Evolutionary conservation across 2,329 filamentous ascomycete genomes (phyloP).

Genomic region (Neonectria hederae): DNA sequence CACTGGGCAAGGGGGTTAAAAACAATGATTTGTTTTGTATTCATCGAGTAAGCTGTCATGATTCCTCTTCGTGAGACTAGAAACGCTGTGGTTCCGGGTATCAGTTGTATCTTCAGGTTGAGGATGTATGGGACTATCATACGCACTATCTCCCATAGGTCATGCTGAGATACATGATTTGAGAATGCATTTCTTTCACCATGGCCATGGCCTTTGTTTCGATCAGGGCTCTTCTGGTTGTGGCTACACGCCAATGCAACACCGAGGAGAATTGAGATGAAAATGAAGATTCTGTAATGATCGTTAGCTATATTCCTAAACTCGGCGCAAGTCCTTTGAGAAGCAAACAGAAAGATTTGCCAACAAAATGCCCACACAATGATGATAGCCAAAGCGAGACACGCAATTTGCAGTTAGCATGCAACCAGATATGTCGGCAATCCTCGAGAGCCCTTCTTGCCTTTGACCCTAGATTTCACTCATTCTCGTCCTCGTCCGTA

Average conservation of each 20-base stretch:
- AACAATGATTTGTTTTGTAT: not conserved
- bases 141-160: not conserved
- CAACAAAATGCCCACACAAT: slow-evolving; percentile 61
- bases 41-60: not conserved
- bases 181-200: not conserved
- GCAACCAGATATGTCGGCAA: slow-evolving; percentile 60
- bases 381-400: slow-evolving; percentile 79
- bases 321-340: too few species aligned
- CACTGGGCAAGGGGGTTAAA: not conserved
- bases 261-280: not conserved
- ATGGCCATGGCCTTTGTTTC: not conserved
- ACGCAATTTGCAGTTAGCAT: slow-evolving; percentile 79
- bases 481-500: slow-evolving; percentile 73
- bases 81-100: not conserved
- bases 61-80: not conserved
- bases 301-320: not conserved
- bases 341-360: not conserved
- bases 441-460: slow-evolving; percentile 54
- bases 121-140: not conserved
- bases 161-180: not conserved
- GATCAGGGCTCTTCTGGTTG: not conserved
- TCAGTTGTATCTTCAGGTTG: not conserved
- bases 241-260: not conserved
- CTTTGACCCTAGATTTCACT: slow-evolving; percentile 57
- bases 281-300: not conserved